Evolutionary conservation across 108 stramenopile genomes (phyloP).

Genomic region (Cyclotella atomus): DNA sequence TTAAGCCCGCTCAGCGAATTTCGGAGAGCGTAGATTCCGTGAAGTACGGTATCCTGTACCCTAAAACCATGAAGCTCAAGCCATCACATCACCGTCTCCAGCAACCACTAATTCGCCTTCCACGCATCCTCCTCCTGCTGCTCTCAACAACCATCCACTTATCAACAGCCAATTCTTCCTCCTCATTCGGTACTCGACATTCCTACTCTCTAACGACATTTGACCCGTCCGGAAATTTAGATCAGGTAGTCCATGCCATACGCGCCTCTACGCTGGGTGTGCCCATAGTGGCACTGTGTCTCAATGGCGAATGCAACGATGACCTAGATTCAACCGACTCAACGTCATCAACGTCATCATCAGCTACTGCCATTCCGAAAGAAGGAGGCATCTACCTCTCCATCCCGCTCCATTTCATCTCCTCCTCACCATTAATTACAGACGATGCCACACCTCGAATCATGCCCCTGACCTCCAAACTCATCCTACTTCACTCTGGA

Average conservation of each 20-base stretch:
- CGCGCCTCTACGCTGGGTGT: conserved; percentile 71
- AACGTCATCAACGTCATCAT: too few relatives aligned
- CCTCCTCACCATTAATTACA: conserved; percentile 61
- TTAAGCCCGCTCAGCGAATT: too few relatives aligned
- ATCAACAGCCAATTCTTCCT: conserved; percentile 8
- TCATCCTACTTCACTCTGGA: conserved; percentile 71
- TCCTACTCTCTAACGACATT: conserved; percentile 97
- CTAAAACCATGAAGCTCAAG: too few relatives aligned
- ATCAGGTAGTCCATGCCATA: conserved; percentile 93
- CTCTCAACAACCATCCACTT: neutral
- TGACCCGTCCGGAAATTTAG: conserved; percentile 87
- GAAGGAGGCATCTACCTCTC: conserved; percentile 38
- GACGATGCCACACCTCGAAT: conserved; percentile 87
- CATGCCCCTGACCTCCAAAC: conserved; percentile 48
- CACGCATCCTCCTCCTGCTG: neutral
- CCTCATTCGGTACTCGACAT: conserved; percentile 77
- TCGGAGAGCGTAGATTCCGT: too few relatives aligned
- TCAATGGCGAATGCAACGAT: neutral
- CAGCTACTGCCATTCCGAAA: conserved; percentile 5
- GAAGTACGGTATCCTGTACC: too few relatives aligned
- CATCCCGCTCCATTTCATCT: conserved; percentile 27
- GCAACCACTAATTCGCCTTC: too few relatives aligned
- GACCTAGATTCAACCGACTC: too few relatives aligned
- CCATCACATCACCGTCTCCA: too few relatives aligned
- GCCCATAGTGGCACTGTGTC: conserved; percentile 65